Evolutionary conservation across 495 filamentous ascomycete genomes (phyloP).

Genomic region (Penicillium mononematosum): DNA sequence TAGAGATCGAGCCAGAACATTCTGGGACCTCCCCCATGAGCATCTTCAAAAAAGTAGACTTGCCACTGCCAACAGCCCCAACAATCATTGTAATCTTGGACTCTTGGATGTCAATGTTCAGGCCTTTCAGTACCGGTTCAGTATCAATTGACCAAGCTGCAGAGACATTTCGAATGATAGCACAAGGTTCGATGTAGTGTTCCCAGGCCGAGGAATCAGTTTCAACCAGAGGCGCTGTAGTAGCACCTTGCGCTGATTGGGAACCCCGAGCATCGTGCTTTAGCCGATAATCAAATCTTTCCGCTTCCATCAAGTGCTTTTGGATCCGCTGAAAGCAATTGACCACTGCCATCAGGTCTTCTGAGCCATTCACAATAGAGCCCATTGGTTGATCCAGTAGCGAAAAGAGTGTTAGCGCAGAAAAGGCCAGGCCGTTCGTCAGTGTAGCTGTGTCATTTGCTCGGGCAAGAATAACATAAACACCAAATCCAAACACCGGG

Average conservation of each 20-base stretch:
- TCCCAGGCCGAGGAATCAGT: neutral
- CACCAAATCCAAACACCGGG: constrained; percentile 27
- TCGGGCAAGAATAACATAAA: constrained; percentile 21
- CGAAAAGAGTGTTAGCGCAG: constrained; percentile 26
- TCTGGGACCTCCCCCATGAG: constrained; percentile 52
- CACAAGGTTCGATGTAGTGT: constrained; percentile 6
- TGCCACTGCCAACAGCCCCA: constrained; percentile 57
- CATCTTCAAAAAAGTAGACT: constrained; percentile 50
- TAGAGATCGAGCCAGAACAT: constrained; percentile 18
- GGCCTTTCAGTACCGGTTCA: constrained; percentile 17
- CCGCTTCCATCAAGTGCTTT: constrained; percentile 20
- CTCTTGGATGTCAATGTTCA: constrained; percentile 30
- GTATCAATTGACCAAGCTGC: constrained; percentile 23
- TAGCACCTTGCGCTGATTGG: too few relatives aligned
- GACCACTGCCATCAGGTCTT: constrained; percentile 24
- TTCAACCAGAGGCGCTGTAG: constrained; percentile 12
- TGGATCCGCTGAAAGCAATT: constrained; percentile 32
- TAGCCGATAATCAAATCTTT: constrained; percentile 17
- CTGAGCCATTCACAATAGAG: constrained; percentile 18
- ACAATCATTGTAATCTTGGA: constrained; percentile 49
- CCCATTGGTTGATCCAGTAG: constrained; percentile 24
- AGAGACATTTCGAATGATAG: constrained; percentile 15
- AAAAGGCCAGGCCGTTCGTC: constrained; percentile 25
- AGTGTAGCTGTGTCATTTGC: constrained; percentile 19
- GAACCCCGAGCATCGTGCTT: neutral